These are phyloP conservation scores for Lumnitzera littorea DNA, from an alignment of 345 rosid genomes.

Conservation along the genomic window DNA sequence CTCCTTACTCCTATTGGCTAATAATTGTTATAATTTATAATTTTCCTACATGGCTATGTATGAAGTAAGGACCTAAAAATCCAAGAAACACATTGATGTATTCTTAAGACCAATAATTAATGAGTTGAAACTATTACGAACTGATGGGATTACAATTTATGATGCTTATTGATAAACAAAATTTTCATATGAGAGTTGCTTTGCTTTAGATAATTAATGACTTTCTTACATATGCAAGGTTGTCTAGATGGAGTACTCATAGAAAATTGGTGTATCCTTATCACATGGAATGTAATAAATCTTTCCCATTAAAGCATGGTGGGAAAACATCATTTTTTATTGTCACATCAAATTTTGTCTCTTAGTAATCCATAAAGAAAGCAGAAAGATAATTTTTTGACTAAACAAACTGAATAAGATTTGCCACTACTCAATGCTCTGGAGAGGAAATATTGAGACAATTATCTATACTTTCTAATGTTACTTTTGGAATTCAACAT, in stretches of 20 bases:
- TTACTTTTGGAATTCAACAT: no score
- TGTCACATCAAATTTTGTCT: background rate
- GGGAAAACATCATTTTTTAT: background rate
- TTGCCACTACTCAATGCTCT: background rate
- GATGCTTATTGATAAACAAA: background rate
- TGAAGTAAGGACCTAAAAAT: background rate
- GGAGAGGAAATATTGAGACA: background rate
- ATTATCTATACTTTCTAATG: no score
- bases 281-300: background rate
- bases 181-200: background rate
- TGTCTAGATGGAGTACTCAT: background rate
- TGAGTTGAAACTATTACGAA: slow-evolving; percentile 1
- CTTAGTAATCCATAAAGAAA: background rate
- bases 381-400: background rate
- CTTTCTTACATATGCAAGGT: slow-evolving; percentile 5
- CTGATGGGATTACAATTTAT: background rate
- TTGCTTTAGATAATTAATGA: slow-evolving; percentile 11
- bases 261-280: no score
- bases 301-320: background rate
- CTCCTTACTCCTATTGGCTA: slow-evolving; percentile 2
- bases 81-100: background rate
- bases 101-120: slow-evolving; percentile 3
- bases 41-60: slow-evolving; percentile 1
- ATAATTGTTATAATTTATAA: slow-evolving; percentile 2
- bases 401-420: background rate